Evolutionary conservation across 2,329 filamentous ascomycete genomes (phyloP).

Genomic region (Fusarium irregulare): DNA sequence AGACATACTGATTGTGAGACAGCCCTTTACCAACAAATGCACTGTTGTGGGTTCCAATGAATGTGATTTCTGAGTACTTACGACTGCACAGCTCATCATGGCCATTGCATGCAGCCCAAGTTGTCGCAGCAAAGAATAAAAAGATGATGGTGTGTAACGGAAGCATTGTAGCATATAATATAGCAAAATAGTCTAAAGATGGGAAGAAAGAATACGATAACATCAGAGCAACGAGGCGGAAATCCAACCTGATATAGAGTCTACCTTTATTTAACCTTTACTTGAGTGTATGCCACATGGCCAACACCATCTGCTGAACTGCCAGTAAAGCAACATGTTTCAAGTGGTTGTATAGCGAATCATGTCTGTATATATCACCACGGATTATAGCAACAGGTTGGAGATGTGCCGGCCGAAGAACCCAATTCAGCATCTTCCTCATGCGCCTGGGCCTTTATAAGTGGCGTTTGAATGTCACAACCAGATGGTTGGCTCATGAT

Average conservation of each 20-base stretch:
- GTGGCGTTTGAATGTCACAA: conserved; percentile 2
- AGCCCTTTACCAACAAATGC: conserved; percentile 69
- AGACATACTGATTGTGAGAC: conserved; percentile 70
- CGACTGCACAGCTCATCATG: conserved; percentile 65
- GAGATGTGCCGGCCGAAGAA: not conserved
- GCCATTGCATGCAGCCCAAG: conserved; percentile 65
- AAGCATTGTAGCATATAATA: conserved; percentile 21
- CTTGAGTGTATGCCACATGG: not conserved
- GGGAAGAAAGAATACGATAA: not conserved
- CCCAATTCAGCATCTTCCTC: conserved; percentile 6
- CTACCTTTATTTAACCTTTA: not conserved
- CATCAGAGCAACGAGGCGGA: not conserved
- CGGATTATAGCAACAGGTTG: conserved; percentile 2
- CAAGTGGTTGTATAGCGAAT: conserved; percentile 14
- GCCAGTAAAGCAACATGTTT: conserved; percentile 13
- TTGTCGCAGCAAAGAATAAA: conserved; percentile 26
- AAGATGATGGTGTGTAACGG: conserved; percentile 23
- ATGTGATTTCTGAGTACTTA: conserved; percentile 69
- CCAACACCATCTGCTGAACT: not conserved
- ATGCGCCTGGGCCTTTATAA: conserved; percentile 2
- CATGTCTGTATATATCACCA: conserved; percentile 5
- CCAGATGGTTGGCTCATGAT: conserved; percentile 15
- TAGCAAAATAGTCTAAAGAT: not conserved
- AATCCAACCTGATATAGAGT: not conserved
- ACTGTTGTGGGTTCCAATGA: conserved; percentile 73